Percentiles rank a stretch among this genome's conserved stretches.
phyloP scores from a whole-genome alignment of 768 basidiomycete genomes.

The Dictyophora rubrovolvata region DNA sequence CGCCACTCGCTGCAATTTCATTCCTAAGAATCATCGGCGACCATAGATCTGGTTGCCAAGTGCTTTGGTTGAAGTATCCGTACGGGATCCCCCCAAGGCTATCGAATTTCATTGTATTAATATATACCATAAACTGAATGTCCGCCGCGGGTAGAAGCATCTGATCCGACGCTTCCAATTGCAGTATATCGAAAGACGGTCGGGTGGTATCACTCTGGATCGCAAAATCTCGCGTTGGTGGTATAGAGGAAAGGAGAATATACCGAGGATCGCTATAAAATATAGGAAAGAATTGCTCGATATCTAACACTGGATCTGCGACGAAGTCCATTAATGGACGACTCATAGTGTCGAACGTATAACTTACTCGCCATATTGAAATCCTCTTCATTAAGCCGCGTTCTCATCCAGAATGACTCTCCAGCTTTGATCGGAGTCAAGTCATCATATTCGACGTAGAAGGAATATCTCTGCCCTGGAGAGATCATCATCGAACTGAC shows the following conservation, averaged over 20 bases:
- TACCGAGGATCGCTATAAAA: conserved; percentile 2
- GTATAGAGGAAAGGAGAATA: background rate
- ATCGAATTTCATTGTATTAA: conserved; percentile 6
- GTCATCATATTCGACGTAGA: conserved; percentile 3
- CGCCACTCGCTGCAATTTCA: background rate
- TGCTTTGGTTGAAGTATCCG: conserved; percentile 11
- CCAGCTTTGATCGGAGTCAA: background rate
- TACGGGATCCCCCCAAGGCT: conserved; percentile 8
- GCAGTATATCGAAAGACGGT: background rate
- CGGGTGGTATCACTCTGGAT: background rate
- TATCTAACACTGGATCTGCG: conserved; percentile 4
- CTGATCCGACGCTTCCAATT: background rate
- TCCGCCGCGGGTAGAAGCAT: conserved; percentile 5
- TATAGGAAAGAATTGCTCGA: conserved; percentile 3
- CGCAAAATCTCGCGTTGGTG: background rate
- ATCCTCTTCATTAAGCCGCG: background rate
- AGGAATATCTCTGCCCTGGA: conserved; percentile 13
- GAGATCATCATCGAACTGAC: conserved; percentile 10
- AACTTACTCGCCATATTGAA: conserved; percentile 10
- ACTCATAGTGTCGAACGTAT: background rate
- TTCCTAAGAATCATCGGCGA: conserved; percentile 2
- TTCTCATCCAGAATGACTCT: conserved; percentile 9
- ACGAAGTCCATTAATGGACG: background rate
- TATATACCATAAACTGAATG: conserved; percentile 2
- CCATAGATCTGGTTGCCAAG: conserved; percentile 1